Conservation (phyloP, 257 asterid genomes). For the Lantana camara region DNA sequence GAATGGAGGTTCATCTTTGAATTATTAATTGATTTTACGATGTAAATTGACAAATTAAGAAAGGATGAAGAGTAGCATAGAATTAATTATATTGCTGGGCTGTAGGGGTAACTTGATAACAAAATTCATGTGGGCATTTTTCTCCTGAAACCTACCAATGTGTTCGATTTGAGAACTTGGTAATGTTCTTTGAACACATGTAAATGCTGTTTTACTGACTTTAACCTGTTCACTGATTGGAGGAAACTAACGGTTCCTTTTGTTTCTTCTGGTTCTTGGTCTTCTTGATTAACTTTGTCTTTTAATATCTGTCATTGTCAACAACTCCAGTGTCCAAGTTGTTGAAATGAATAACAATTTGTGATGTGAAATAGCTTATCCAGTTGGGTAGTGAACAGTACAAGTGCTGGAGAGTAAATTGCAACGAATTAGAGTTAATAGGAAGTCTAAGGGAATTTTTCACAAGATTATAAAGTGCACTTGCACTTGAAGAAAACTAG, state of each 20-base stretch:
- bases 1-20: not conserved
- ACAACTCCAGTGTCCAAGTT: slow-evolving; percentile 1
- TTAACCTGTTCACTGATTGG: not conserved
- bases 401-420: not conserved
- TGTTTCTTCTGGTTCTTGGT: not conserved
- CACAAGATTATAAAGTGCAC: not conserved
- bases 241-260: not conserved
- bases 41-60: not conserved
- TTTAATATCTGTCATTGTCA: not conserved
- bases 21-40: not conserved
- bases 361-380: not conserved
- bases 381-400: not conserved
- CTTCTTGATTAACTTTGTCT: not conserved
- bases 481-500: slow-evolving; percentile 1
- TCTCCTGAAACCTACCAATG: not conserved
- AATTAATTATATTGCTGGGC: not conserved
- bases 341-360: not conserved
- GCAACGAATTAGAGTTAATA: not conserved
- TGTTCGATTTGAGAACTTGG: not conserved
- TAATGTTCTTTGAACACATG: not conserved
- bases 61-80: not conserved
- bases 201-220: slow-evolving; percentile 2
- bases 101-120: not conserved
- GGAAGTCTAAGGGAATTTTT: slow-evolving; percentile 1
- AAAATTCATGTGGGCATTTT: not conserved